Conservation (phyloP, 1,284 basidiomycete genomes). For the Ceratobasidium sp. region DNA sequence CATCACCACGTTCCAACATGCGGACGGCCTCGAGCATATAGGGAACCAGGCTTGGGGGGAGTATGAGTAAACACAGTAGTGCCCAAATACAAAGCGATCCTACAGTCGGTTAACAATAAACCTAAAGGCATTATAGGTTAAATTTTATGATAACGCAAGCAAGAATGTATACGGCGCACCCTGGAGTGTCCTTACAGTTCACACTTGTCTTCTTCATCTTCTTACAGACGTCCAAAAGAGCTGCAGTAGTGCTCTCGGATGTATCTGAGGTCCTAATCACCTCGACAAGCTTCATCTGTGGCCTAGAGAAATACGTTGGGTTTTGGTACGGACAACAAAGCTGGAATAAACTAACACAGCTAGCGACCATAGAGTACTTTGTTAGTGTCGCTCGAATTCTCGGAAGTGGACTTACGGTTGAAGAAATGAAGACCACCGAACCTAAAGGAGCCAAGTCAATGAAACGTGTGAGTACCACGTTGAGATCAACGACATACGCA, state of each 20-base stretch:
- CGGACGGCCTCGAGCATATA: constrained; percentile 61
- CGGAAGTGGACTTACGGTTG: constrained; percentile 49
- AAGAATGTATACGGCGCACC: constrained; percentile 44
- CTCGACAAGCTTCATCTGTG: constrained; percentile 65
- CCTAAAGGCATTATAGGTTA: constrained; percentile 41
- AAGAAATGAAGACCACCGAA: constrained; percentile 63
- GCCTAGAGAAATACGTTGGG: constrained; percentile 39
- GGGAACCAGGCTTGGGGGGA: constrained; percentile 48
- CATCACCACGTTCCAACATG: constrained; percentile 64
- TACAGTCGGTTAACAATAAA: constrained; percentile 56
- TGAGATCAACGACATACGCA: constrained; percentile 45
- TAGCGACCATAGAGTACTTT: constrained; percentile 14
- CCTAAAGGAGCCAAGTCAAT: constrained; percentile 39
- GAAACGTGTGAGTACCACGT: not conserved
- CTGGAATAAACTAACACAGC: constrained; percentile 41
- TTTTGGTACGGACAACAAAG: not conserved
- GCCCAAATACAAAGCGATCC: not conserved
- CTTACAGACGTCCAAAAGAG: constrained; percentile 56
- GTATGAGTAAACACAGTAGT: not conserved
- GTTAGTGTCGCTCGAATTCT: not conserved
- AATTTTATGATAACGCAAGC: not conserved
- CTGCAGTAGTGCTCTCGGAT: constrained; percentile 54
- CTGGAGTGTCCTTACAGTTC: constrained; percentile 60
- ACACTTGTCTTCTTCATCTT: constrained; percentile 61
- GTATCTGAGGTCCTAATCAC: constrained; percentile 59